Evolutionary conservation across 176 grass and related monocot genomes (phyloP).

Genomic region (Sorghum bicolor): DNA sequence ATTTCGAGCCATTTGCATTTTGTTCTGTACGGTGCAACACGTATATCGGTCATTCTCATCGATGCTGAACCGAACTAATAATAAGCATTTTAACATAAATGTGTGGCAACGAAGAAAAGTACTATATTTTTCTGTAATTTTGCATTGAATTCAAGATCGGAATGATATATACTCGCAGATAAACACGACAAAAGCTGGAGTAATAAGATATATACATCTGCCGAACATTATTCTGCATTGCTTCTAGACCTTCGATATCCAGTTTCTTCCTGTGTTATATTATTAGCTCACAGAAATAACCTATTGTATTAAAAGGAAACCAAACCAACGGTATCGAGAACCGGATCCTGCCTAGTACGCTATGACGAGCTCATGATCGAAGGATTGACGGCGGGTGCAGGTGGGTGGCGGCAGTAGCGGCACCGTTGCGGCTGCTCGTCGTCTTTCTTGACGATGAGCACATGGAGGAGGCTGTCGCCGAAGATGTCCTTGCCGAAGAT

Average conservation of each 20-base stretch:
- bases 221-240: background rate
- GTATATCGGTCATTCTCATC: background rate
- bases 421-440: background rate
- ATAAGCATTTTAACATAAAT: background rate
- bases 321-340: too few species aligned
- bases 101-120: too few species aligned
- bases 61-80: background rate
- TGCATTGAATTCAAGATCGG: background rate
- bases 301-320: background rate
- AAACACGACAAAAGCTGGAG: too few species aligned
- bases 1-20: background rate
- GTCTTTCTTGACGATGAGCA: slow-evolving; percentile 24
- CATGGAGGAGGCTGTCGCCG: slow-evolving; percentile 34
- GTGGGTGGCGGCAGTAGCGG: background rate
- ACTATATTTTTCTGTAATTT: background rate
- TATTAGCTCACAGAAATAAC: background rate
- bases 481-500: slow-evolving; percentile 14
- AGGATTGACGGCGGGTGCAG: background rate
- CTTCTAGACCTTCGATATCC: background rate
- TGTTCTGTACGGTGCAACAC: too few species aligned
- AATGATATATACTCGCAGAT: background rate
- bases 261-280: too few species aligned
- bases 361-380: background rate
- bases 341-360: background rate
- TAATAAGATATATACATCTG: too few species aligned